Conservation (phyloP, 2,329 filamentous ascomycete genomes). For the Trichoderma arundinaceum region DNA sequence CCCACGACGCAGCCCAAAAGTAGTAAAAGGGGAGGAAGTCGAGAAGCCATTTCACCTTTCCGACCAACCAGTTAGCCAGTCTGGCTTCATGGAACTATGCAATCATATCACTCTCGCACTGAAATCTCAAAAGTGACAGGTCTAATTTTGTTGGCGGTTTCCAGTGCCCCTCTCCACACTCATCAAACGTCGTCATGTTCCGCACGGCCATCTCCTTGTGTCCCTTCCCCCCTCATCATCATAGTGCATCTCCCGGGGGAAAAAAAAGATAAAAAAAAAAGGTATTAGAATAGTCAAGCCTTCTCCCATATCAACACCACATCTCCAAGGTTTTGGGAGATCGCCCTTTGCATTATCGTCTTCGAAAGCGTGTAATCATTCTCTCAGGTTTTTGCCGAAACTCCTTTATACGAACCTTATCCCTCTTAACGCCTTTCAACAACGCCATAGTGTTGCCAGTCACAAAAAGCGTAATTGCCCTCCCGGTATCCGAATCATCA, state of each 20-base stretch:
- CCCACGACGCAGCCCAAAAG: neutral
- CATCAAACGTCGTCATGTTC: neutral
- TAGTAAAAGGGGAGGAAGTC: neutral
- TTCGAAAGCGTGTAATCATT: conserved; percentile 17
- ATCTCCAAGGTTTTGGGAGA: neutral
- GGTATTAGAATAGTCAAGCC: conserved; percentile 3
- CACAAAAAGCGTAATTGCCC: conserved; percentile 18
- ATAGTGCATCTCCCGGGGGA: neutral
- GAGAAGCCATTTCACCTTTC: neutral
- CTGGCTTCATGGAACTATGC: neutral
- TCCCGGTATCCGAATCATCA: conserved; percentile 6
- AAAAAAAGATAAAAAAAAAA: conserved; percentile 4
- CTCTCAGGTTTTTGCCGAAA: conserved; percentile 20
- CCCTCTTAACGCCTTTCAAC: conserved; percentile 27
- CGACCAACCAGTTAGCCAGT: neutral
- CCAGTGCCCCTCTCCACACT: neutral
- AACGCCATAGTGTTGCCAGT: conserved; percentile 22
- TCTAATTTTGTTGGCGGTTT: neutral
- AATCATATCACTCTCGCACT: conserved; percentile 11
- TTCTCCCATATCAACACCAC: conserved; percentile 23
- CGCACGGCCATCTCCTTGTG: neutral
- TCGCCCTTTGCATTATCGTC: conserved; percentile 22
- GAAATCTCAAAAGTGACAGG: neutral
- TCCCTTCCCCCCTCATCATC: neutral
- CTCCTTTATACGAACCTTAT: conserved; percentile 27